These are phyloP conservation scores for Boletus reticuloceps DNA, from an alignment of 768 basidiomycete species.

Conservation along the genomic window DNA sequence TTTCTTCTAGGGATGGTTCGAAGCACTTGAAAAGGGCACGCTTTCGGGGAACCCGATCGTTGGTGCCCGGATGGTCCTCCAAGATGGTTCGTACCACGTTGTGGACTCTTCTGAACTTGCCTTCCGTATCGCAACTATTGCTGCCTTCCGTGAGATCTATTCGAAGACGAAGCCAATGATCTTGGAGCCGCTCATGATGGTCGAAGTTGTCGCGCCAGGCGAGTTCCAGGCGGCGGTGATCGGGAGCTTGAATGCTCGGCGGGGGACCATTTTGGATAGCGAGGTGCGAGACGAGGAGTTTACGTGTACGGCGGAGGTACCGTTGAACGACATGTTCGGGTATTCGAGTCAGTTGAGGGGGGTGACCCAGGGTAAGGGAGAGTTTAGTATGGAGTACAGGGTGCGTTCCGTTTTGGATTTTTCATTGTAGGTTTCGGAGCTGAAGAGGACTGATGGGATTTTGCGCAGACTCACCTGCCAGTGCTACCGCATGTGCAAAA, in stretches of 20 bases:
- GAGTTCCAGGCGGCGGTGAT: conserved; percentile 98
- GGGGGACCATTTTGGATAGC: conserved; percentile 92
- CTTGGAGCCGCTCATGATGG: conserved; percentile 97
- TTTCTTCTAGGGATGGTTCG: conserved; percentile 77
- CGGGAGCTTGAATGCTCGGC: conserved; percentile 87
- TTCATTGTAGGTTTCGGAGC: not conserved
- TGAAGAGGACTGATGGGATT: not conserved
- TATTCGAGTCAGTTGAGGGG: conserved; percentile 93
- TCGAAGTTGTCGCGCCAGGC: conserved; percentile 92
- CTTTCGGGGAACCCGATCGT: conserved; percentile 86
- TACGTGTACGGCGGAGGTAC: conserved; percentile 85
- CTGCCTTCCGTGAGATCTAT: conserved; percentile 92
- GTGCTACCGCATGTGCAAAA: conserved; percentile 85
- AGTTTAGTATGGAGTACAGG: conserved; percentile 81
- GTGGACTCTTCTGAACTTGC: conserved; percentile 97
- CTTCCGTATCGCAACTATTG: conserved; percentile 86
- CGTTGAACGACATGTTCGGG: conserved; percentile 97
- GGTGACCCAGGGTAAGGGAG: conserved; percentile 95
- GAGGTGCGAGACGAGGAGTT: conserved; percentile 98
- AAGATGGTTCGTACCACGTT: conserved; percentile 89
- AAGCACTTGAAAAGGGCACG: conserved; percentile 88
- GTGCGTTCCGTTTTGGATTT: conserved; percentile 33
- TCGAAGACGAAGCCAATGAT: conserved; percentile 73
- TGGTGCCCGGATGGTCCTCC: conserved; percentile 82
- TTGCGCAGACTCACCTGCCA: conserved; percentile 66